Percentiles rank a stretch among this genome's conserved stretches.
Conservation (phyloP, 2,329 filamentous ascomycete genomes). For the Pestalotiopsis sp. region DNA sequence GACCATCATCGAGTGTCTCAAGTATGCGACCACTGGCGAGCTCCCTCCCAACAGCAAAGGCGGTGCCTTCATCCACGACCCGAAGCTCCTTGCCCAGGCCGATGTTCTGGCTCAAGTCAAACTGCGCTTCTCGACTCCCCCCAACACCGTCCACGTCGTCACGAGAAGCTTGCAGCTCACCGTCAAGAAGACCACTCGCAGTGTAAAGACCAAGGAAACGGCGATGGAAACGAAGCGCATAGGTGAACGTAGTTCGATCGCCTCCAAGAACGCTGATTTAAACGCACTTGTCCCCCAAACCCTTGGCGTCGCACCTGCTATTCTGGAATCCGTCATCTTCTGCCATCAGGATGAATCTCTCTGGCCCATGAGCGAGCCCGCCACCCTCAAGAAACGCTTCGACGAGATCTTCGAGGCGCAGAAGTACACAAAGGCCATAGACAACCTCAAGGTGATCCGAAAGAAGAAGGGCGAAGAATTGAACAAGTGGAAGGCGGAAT, state of each 20-base stretch:
- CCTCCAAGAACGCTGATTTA: slow-evolving; percentile 78
- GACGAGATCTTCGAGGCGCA: slow-evolving; percentile 97
- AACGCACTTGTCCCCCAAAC: slow-evolving; percentile 83
- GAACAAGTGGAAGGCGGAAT: slow-evolving; percentile 70
- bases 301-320: slow-evolving; percentile 85
- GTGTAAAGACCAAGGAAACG: slow-evolving; percentile 83
- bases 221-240: slow-evolving; percentile 75
- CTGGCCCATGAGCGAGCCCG: slow-evolving; percentile 92
- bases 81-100: slow-evolving; percentile 86
- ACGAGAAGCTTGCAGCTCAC: slow-evolving; percentile 85
- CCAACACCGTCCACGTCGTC: slow-evolving; percentile 78
- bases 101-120: slow-evolving; percentile 92
- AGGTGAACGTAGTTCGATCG: slow-evolving; percentile 78
- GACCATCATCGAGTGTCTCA: slow-evolving; percentile 97
- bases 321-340: slow-evolving; percentile 95
- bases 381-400: slow-evolving; percentile 86
- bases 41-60: slow-evolving; percentile 88
- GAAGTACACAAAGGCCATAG: slow-evolving; percentile 97
- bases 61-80: slow-evolving; percentile 95
- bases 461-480: slow-evolving; percentile 84
- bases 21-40: slow-evolving; percentile 95
- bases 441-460: slow-evolving; percentile 84
- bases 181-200: slow-evolving; percentile 77
- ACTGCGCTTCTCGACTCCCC: slow-evolving; percentile 80
- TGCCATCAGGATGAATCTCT: slow-evolving; percentile 98